Base-by-base conservation (phyloP, 805 yeast species). In the Saccharomycopsis oosterbeekiorum region DNA sequence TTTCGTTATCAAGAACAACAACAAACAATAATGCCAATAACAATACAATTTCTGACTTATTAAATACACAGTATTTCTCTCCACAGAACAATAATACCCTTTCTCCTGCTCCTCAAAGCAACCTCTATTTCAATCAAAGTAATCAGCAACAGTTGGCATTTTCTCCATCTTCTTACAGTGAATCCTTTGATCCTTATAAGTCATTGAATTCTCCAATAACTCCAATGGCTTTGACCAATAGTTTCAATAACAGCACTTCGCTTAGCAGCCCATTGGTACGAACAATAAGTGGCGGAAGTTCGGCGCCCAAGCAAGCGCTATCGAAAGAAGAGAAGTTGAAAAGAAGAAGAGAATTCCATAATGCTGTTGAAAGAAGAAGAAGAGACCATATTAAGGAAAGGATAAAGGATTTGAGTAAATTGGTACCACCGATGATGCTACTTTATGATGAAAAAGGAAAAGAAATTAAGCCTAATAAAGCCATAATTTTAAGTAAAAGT, bases 341-440 rank as follows among this genome's bases (percentile, higher is more conserved):
- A 64, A 79, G 96, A 65, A 80, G 97, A 65, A 76, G 96, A 63
- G 97, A 91, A 70, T 85, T 90, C 64, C 98, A 92, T 72, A 92
- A 92, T 70, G 97, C 96, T 1, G 97, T 92, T 4, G 98, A 92
- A 72, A 80, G 97, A 68, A 79, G 97, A 67, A 80, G 98, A 69
- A 79, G 98, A 65, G 98, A 93, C 71, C 78, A 89, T 67, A 92
- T 92, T 69, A 91, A 92, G 70, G 96, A 88, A 68, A 84, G 89
- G 68, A 91, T 92, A 64, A 86, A 87, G 70, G 96, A 89, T 67
- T 76, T 92, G 68, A 93, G 96, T 1, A 73, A 80, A 26, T 76
- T 92, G 57, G 88, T 92, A 1, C 97, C 97, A 1, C 93, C 90
- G 0, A 78, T 87, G 2, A 70, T 88, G 63, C 71, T 88, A 26